Percentiles rank a stretch among this genome's conserved stretches.
Conservation (phyloP, 1,284 basidiomycete species). For the Ganoderma lucidum region DNA sequence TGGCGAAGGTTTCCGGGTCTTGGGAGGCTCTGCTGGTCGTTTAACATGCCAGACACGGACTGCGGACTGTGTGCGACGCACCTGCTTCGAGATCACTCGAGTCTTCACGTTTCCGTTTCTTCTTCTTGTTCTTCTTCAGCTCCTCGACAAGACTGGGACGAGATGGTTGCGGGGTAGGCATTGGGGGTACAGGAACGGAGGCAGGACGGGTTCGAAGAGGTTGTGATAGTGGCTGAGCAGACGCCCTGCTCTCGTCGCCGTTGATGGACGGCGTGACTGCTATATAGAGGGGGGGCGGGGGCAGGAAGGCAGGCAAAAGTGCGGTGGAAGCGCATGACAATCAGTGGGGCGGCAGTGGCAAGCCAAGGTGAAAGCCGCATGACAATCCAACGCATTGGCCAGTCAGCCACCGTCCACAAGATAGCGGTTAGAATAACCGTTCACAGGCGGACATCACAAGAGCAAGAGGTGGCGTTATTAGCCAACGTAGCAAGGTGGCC, state of each 20-base stretch:
- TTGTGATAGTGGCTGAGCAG: too few relatives aligned
- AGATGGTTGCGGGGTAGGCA: too few relatives aligned
- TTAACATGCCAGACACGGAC: background rate
- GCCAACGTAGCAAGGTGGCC: too few relatives aligned
- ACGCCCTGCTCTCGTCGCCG: too few relatives aligned
- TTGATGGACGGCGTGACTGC: too few relatives aligned
- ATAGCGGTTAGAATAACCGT: slow-evolving; percentile 11
- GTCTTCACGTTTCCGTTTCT: slow-evolving; percentile 85
- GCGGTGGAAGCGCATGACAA: slow-evolving; percentile 30
- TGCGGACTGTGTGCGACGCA: slow-evolving; percentile 33
- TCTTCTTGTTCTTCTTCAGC: slow-evolving; percentile 76
- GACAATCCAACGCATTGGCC: background rate
- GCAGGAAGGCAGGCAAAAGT: too few relatives aligned
- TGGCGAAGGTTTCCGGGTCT: slow-evolving; percentile 66
- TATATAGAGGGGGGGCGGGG: too few relatives aligned
- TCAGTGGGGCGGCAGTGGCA: background rate
- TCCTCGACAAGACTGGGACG: too few relatives aligned
- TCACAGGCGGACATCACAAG: background rate
- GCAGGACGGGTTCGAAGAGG: too few relatives aligned
- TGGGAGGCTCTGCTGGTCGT: slow-evolving; percentile 51
- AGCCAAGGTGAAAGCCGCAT: background rate
- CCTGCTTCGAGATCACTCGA: slow-evolving; percentile 76
- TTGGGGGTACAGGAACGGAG: too few relatives aligned
- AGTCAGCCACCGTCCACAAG: background rate
- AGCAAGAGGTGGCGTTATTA: too few relatives aligned